These are phyloP conservation scores for Bipolaris zeicola DNA, from an alignment of 2,329 filamentous ascomycete genomes.

Conservation along the genomic window DNA sequence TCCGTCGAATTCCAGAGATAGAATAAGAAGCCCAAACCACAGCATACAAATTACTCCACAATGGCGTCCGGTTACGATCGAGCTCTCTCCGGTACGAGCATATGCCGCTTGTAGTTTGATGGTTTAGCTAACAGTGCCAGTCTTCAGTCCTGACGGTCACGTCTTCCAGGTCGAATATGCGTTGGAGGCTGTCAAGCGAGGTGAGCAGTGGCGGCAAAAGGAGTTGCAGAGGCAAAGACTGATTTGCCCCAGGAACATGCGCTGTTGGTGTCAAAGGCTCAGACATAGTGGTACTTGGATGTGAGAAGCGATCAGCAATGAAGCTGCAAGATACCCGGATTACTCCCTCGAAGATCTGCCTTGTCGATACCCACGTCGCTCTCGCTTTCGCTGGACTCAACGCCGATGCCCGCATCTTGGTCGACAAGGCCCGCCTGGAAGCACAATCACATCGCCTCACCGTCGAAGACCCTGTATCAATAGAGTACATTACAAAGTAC, in stretches of 20 bases:
- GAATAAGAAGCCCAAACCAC: background rate
- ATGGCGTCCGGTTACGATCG: conserved; percentile 98
- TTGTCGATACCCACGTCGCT: conserved; percentile 94
- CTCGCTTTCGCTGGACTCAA: conserved; percentile 97
- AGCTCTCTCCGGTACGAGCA: conserved; percentile 88
- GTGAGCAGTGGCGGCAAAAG: conserved; percentile 54
- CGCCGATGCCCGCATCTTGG: conserved; percentile 94
- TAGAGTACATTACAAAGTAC: conserved; percentile 99
- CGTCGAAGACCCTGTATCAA: conserved; percentile 94
- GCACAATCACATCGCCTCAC: conserved; percentile 96
- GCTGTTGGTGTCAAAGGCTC: conserved; percentile 95
- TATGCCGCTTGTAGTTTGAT: conserved; percentile 28
- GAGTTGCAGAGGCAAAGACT: conserved; percentile 9
- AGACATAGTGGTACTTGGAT: conserved; percentile 93
- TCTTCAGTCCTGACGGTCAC: conserved; percentile 98
- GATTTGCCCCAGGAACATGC: conserved; percentile 74
- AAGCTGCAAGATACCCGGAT: conserved; percentile 99
- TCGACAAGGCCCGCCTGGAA: conserved; percentile 97
- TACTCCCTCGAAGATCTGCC: conserved; percentile 96
- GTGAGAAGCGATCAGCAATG: conserved; percentile 98
- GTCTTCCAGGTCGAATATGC: conserved; percentile 99
- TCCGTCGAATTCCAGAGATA: conserved; percentile 3
- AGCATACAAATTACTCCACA: conserved; percentile 22
- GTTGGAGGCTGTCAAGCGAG: conserved; percentile 97
- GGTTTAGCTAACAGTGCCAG: conserved; percentile 56